Percentiles rank a stretch among this genome's conserved stretches.
phyloP scores from a whole-genome alignment of 148 eudicot species.

The Persicaria tinctoria region DNA sequence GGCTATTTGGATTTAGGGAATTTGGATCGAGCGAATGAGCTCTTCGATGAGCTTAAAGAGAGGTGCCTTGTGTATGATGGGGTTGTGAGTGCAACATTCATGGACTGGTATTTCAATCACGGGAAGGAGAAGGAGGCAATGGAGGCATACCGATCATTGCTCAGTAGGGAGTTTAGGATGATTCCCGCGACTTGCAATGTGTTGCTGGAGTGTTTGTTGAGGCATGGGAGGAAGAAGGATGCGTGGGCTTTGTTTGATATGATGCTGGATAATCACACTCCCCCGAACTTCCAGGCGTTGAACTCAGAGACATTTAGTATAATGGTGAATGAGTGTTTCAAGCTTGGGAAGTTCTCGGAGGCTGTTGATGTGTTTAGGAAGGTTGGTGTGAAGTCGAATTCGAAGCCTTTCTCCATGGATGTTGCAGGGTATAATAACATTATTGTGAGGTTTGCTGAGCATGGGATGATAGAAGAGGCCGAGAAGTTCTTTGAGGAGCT shows the following conservation, averaged over 20 bases:
- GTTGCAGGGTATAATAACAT: slow-evolving; percentile 76
- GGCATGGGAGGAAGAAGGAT: slow-evolving; percentile 39
- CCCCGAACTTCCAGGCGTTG: slow-evolving; percentile 41
- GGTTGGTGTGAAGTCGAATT: slow-evolving; percentile 41
- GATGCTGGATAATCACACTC: slow-evolving; percentile 40
- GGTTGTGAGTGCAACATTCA: slow-evolving; percentile 63
- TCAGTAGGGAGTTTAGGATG: slow-evolving; percentile 58
- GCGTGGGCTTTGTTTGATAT: slow-evolving; percentile 34
- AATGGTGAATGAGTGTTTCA: slow-evolving; percentile 41
- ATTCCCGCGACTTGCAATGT: slow-evolving; percentile 80
- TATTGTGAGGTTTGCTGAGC: slow-evolving; percentile 56
- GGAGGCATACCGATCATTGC: slow-evolving; percentile 56
- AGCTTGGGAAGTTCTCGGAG: slow-evolving; percentile 47
- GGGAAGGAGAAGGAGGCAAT: slow-evolving; percentile 74
- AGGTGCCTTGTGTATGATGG: slow-evolving; percentile 80
- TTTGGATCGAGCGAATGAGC: slow-evolving; percentile 63
- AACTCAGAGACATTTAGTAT: slow-evolving; percentile 34
- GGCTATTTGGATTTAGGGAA: slow-evolving; percentile 63
- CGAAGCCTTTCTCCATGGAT: slow-evolving; percentile 85
- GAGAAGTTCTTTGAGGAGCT: slow-evolving; percentile 58
- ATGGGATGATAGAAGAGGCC: slow-evolving; percentile 71
- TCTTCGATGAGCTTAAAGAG: slow-evolving; percentile 76
- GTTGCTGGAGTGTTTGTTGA: slow-evolving; percentile 53
- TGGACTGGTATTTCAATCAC: slow-evolving; percentile 69
- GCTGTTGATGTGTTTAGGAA: slow-evolving; percentile 65